phyloP scores from a whole-genome alignment of 768 basidiomycete genomes.

The Rhizopogon roseolus region DNA sequence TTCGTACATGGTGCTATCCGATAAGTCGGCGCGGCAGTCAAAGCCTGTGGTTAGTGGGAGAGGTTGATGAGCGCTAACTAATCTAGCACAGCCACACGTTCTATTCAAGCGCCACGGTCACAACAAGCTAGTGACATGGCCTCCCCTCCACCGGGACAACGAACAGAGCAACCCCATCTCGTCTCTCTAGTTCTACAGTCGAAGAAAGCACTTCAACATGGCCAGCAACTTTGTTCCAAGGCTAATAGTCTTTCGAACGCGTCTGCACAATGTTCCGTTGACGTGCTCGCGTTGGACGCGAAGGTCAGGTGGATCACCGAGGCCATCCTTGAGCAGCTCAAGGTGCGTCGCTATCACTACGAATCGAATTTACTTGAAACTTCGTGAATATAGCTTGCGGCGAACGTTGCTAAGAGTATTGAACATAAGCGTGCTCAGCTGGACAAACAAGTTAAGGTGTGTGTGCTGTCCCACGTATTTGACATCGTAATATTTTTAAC shows the following conservation, averaged over 20 bases:
- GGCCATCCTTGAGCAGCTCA: conserved; percentile 71
- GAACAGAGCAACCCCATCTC: conserved; percentile 52
- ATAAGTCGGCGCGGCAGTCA: too few species aligned
- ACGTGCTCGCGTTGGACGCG: conserved; percentile 74
- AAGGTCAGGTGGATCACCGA: conserved; percentile 76
- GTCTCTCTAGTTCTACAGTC: conserved; percentile 76
- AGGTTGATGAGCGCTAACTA: neutral
- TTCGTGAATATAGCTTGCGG: conserved; percentile 54
- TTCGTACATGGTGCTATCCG: too few species aligned
- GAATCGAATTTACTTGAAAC: neutral
- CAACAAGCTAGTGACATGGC: conserved; percentile 12
- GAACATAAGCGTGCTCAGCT: conserved; percentile 64
- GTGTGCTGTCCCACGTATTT: conserved; percentile 11
- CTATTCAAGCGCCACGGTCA: neutral
- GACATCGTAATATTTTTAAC: neutral
- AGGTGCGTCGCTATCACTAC: conserved; percentile 36
- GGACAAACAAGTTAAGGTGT: conserved; percentile 56
- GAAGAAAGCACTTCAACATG: conserved; percentile 77
- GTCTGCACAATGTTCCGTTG: conserved; percentile 62
- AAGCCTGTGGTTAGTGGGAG: too few species aligned
- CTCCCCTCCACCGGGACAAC: conserved; percentile 10
- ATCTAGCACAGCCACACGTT: conserved; percentile 2
- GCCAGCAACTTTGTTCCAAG: conserved; percentile 67
- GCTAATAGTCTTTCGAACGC: conserved; percentile 60
- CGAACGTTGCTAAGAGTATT: conserved; percentile 67